A percentile compares a stretch with the other conserved stretches of the same genome.
These are phyloP conservation scores for Ustilago hordei DNA, from an alignment of 1,284 basidiomycete genomes.

Conservation along the genomic window DNA sequence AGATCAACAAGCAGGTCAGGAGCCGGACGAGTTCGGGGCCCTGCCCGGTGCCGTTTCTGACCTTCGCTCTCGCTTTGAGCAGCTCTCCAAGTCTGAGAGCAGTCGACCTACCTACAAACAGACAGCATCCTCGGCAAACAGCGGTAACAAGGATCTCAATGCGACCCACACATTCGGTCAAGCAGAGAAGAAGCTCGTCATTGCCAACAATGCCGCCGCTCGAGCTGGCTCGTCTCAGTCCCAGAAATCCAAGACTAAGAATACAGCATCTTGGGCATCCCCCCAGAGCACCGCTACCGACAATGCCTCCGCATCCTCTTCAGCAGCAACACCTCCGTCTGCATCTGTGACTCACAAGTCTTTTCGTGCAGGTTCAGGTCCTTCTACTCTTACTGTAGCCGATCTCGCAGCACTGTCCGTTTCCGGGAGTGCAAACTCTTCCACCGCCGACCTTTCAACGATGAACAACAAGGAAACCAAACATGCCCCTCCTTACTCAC, in stretches of 20 bases:
- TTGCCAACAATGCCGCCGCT: slow-evolving; percentile 6
- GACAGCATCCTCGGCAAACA: slow-evolving; percentile 6
- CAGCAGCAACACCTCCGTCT: not conserved
- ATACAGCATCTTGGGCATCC: slow-evolving; percentile 5
- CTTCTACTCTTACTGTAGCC: slow-evolving; percentile 21
- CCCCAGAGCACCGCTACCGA: slow-evolving; percentile 12
- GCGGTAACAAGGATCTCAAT: slow-evolving; percentile 24
- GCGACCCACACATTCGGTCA: slow-evolving; percentile 46
- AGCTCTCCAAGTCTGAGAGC: slow-evolving; percentile 49
- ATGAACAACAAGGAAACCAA: slow-evolving; percentile 16
- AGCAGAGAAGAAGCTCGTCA: slow-evolving; percentile 39
- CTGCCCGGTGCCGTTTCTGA: slow-evolving; percentile 46
- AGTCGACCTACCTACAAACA: slow-evolving; percentile 25
- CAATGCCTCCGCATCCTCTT: slow-evolving; percentile 8
- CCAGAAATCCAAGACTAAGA: slow-evolving; percentile 21
- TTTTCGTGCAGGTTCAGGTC: not conserved
- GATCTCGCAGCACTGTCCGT: slow-evolving; percentile 21
- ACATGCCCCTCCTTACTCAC: slow-evolving; percentile 8
- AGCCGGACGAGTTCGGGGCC: slow-evolving; percentile 51
- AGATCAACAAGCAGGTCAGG: slow-evolving; percentile 26
- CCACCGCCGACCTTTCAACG: slow-evolving; percentile 20
- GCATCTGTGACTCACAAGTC: not conserved
- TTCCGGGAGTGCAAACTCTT: slow-evolving; percentile 25
- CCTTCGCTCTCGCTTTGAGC: slow-evolving; percentile 50
- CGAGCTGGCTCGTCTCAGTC: not conserved